Evolutionary conservation across 129 eudicot genomes (phyloP).

Genomic region (Daucus carota): DNA sequence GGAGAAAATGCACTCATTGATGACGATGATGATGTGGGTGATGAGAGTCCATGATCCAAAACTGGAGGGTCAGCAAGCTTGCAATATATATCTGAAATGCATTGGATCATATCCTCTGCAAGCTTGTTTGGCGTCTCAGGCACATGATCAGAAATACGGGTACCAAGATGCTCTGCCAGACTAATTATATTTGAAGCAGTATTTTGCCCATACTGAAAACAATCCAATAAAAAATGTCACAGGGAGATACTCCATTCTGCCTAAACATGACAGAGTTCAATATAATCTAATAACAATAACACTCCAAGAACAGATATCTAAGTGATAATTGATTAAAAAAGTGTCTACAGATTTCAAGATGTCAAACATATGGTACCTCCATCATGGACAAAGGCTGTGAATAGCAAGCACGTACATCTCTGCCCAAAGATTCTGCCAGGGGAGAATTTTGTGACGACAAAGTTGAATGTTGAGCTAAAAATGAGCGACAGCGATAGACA

Average conservation of each 20-base stretch:
- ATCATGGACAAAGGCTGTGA: constrained; percentile 86
- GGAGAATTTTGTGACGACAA: constrained; percentile 44
- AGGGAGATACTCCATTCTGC: not conserved
- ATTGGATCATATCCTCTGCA: constrained; percentile 88
- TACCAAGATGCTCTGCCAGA: constrained; percentile 96
- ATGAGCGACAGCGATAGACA: constrained; percentile 69
- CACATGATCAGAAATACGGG: constrained; percentile 79
- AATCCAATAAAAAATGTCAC: constrained; percentile 5
- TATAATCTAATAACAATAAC: not conserved
- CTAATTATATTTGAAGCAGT: constrained; percentile 64
- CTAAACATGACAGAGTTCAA: not conserved
- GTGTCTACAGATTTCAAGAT: not conserved
- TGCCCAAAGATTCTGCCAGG: constrained; percentile 41
- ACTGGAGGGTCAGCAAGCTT: constrained; percentile 87
- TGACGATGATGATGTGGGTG: constrained; percentile 86
- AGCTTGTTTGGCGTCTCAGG: constrained; percentile 88
- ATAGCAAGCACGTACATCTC: constrained; percentile 72
- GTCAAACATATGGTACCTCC: constrained; percentile 44
- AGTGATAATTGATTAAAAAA: not conserved
- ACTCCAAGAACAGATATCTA: not conserved
- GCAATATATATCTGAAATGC: constrained; percentile 76
- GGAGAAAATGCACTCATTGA: constrained; percentile 86
- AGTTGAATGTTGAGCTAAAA: constrained; percentile 52
- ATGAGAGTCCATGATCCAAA: constrained; percentile 56
- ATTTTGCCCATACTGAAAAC: constrained; percentile 57